A percentile compares a stretch with the other conserved stretches of the same genome.
phyloP scores from a whole-genome alignment of 352 stramenopile species.

The Pythium aquatile region DNA sequence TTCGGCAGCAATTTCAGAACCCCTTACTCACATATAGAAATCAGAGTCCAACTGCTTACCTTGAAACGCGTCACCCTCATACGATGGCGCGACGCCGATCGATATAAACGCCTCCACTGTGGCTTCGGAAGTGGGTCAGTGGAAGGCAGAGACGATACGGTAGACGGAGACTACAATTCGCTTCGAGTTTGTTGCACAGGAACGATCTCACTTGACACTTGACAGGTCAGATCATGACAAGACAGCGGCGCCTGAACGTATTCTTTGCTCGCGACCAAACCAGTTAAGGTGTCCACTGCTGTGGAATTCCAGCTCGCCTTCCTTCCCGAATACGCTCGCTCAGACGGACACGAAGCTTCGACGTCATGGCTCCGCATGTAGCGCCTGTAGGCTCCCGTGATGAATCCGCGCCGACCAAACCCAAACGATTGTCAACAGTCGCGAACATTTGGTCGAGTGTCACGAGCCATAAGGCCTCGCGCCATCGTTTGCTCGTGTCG shows the following conservation, averaged over 20 bases:
- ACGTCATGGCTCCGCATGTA: background rate
- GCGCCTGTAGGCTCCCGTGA: background rate
- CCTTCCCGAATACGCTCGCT: background rate
- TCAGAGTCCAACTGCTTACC: too few relatives aligned
- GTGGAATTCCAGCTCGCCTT: background rate
- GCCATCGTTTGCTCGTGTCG: constrained; percentile 17
- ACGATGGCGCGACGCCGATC: too few relatives aligned
- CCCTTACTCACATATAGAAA: too few relatives aligned
- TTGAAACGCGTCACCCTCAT: too few relatives aligned
- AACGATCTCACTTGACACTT: background rate
- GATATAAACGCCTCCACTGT: too few relatives aligned
- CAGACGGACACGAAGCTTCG: background rate
- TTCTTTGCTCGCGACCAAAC: background rate
- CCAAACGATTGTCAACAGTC: background rate
- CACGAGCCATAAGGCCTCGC: background rate
- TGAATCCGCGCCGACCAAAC: background rate
- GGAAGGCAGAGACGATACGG: too few relatives aligned
- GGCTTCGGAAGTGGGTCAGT: too few relatives aligned
- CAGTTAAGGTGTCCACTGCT: background rate
- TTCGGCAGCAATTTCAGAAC: background rate
- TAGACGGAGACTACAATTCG: too few relatives aligned
- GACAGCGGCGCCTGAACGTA: background rate
- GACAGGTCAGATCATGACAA: background rate
- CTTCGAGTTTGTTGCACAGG: too few relatives aligned
- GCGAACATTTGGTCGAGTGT: constrained; percentile 4